Base-by-base conservation (phyloP, 805 yeast genomes). In the Kluyveromyces starmeri region DNA sequence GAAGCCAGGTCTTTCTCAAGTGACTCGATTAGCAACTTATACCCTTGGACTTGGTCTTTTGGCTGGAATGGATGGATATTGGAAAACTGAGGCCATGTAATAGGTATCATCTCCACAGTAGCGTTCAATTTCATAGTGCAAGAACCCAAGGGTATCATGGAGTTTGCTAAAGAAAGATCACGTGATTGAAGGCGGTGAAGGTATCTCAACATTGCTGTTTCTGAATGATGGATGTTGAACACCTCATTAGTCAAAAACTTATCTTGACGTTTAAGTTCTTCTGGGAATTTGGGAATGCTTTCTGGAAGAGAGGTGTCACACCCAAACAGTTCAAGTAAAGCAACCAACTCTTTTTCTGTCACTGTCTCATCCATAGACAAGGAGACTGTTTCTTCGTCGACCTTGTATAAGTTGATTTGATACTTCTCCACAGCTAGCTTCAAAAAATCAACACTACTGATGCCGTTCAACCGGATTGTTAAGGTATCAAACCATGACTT, bases 61-160 rank as follows among this genome's bases (percentile, higher is more conserved):
- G 98, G 98, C 35, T 76, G 95, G 59, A 92, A 92, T 17, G 98
- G 98, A 58, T 92, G 98, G 32, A 92, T 67, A 16, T 75, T 70
- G 27, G 79, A 72, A 59, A 92, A 88, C 45, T 92, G 95, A 15
- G 96, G 96, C 82, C 95, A 86, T 3, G 96, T 79, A 35, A 92
- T 69, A 29, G 97, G 92, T 42, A 75, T 72, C 97, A 92, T 92
- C 55, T 85, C 89, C 7, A 86, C 94, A 2, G 97, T 89, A 35
- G 95, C 81, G 55, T 92, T 92, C 52, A 92, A 71, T 60, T 92
- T 92, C 98, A 92, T 92, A 13, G 98, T 92, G 67, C 98, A 92
- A 6, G 96, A 84, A 17, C 98, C 98, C 43, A 92, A 70, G 15
- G 98, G 94, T 42, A 92, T 92, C 98, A 92, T 92, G 4, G 96